Conservation (phyloP, 2,329 filamentous ascomycete genomes). For the Xylariales sp. region DNA sequence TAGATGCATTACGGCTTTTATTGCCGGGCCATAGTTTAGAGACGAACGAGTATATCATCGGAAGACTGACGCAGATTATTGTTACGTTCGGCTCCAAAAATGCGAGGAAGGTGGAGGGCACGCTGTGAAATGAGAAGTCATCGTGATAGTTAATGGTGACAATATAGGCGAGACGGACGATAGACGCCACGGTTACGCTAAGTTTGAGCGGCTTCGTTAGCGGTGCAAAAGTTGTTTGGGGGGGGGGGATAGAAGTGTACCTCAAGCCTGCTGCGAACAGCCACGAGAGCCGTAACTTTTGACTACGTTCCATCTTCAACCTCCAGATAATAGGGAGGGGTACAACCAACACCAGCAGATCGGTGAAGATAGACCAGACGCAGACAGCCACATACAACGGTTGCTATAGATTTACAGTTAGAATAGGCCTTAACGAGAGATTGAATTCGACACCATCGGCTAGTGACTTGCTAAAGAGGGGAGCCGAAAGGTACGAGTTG, state of each 20-base stretch:
- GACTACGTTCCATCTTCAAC: slow-evolving; percentile 38
- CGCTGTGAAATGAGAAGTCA: slow-evolving; percentile 40
- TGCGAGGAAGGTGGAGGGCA: slow-evolving; percentile 38
- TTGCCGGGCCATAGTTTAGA: slow-evolving; percentile 26
- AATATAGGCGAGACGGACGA: slow-evolving; percentile 38
- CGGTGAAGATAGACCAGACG: slow-evolving; percentile 40
- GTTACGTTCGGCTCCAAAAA: slow-evolving; percentile 35
- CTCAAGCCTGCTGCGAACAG: slow-evolving; percentile 38
- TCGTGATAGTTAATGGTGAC: slow-evolving; percentile 38
- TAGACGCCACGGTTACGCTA: slow-evolving; percentile 39
- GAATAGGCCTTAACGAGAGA: neutral
- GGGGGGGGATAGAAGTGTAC: slow-evolving; percentile 15
- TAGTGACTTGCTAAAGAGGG: neutral
- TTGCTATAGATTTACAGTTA: slow-evolving; percentile 27
- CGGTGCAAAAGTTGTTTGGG: neutral
- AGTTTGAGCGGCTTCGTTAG: slow-evolving; percentile 13
- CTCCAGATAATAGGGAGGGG: slow-evolving; percentile 39
- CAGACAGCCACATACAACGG: slow-evolving; percentile 37
- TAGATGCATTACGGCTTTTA: slow-evolving; percentile 1
- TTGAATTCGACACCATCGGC: neutral
- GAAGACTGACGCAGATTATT: slow-evolving; percentile 41
- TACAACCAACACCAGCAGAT: slow-evolving; percentile 36
- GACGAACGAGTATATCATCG: slow-evolving; percentile 39
- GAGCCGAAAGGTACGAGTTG: neutral
- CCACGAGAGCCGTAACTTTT: slow-evolving; percentile 38